phyloP scores from a whole-genome alignment of 2,329 filamentous ascomycete species.

The Orbilia oligospora region DNA sequence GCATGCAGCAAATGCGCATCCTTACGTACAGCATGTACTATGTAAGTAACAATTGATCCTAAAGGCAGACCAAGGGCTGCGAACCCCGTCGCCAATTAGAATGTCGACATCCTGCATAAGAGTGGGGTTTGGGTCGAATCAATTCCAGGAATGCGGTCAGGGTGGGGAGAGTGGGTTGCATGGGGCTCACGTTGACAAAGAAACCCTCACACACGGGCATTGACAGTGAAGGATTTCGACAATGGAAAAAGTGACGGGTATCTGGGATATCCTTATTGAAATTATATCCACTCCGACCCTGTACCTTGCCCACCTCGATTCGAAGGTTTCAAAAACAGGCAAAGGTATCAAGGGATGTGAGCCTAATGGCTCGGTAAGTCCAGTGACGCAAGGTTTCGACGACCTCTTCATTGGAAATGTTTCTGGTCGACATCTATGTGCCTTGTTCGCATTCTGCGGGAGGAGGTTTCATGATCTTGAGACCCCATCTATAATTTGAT shows the following conservation, averaged over 20 bases:
- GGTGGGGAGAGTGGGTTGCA: slow-evolving; percentile 47
- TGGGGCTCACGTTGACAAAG: slow-evolving; percentile 56
- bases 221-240: slow-evolving; percentile 21
- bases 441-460: slow-evolving; percentile 32
- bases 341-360: slow-evolving; percentile 48
- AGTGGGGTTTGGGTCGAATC: slow-evolving; percentile 56
- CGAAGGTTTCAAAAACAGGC: slow-evolving; percentile 52
- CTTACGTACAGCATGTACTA: slow-evolving; percentile 17
- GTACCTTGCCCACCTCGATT: slow-evolving; percentile 46
- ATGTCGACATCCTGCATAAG: slow-evolving; percentile 61
- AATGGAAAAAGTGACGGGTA: slow-evolving; percentile 34
- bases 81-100: slow-evolving; percentile 58
- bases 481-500: slow-evolving; percentile 28
- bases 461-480: slow-evolving; percentile 36
- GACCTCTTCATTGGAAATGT: slow-evolving; percentile 41
- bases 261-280: slow-evolving; percentile 49
- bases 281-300: slow-evolving; percentile 50
- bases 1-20: slow-evolving; percentile 28
- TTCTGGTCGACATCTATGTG: slow-evolving; percentile 32
- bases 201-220: slow-evolving; percentile 2
- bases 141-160: slow-evolving; percentile 58
- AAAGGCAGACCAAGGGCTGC: slow-evolving; percentile 35
- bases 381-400: slow-evolving; percentile 50
- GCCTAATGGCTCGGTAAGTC: slow-evolving; percentile 54
- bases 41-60: slow-evolving; percentile 30